Conservation (phyloP, 768 basidiomycete species). For the Amanita pallidorosea region DNA sequence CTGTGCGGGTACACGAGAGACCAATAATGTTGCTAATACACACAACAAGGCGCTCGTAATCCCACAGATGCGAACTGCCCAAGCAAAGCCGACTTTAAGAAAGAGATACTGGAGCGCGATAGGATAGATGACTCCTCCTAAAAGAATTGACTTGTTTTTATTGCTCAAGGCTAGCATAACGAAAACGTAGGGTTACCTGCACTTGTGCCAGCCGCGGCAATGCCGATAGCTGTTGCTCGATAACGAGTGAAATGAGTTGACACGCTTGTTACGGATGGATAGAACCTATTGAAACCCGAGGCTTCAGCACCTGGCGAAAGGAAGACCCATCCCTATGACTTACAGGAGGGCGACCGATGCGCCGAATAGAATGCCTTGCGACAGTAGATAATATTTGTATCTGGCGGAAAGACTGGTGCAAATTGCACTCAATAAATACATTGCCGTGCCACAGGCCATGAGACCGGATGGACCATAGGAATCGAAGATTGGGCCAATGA, state of each 20-base stretch:
- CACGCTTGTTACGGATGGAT: conserved; percentile 56
- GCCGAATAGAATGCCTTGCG: conserved; percentile 57
- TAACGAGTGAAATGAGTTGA: conserved; percentile 56
- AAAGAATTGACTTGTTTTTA: neutral
- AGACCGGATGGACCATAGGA: conserved; percentile 45
- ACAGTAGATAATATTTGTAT: conserved; percentile 52
- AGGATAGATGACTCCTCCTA: conserved; percentile 64
- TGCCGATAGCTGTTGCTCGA: conserved; percentile 61
- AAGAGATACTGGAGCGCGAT: conserved; percentile 54
- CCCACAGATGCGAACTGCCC: conserved; percentile 50
- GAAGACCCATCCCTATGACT: conserved; percentile 15
- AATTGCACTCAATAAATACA: conserved; percentile 42
- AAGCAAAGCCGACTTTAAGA: conserved; percentile 42
- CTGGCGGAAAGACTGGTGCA: conserved; percentile 45
- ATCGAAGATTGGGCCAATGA: conserved; percentile 52
- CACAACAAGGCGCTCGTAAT: conserved; percentile 40
- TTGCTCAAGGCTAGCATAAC: neutral
- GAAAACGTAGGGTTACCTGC: conserved; percentile 28
- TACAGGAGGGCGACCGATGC: conserved; percentile 56
- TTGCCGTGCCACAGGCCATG: conserved; percentile 38
- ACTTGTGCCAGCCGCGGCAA: conserved; percentile 63
- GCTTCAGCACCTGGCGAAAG: conserved; percentile 2
- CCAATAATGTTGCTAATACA: conserved; percentile 32
- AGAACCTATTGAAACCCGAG: conserved; percentile 37
- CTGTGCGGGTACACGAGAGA: conserved; percentile 23